Evolutionary conservation across 768 basidiomycete species (phyloP), one percentile per base, ranked within the genome.

Genomic region (Mycena maculata): DNA sequence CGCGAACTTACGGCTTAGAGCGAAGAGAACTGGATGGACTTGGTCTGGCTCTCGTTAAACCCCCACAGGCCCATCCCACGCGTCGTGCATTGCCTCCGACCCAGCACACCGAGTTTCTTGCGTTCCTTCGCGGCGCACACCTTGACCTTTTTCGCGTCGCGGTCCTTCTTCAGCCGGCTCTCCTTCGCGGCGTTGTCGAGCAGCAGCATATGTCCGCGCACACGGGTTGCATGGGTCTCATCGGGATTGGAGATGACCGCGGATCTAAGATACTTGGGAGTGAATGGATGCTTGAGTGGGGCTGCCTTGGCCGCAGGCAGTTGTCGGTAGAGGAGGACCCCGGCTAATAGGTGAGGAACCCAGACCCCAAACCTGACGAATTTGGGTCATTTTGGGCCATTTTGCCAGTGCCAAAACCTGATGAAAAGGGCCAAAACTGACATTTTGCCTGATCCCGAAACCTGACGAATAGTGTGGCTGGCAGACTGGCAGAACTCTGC

Each of bases 101-200:
- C 83, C 23, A 91, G 78, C 0, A 83, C 76, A 2, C 84, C 85
- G 13, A 80, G 71, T 64, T 79, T 84, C 72, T 81, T 83, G 59
- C 80, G 80, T 58, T 84, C 82, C 67, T 83, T 86, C 36, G 82
- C 80, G 28, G 79, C 79, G 67, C 79, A 80, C 42, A 78, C 82
- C 50, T 78, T 80, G 7, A 79, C 81, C 52, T 84, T 82, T 73
- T 88, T 88, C 61, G 80, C 85, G 9, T 82, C 79, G 18, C 78
- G 76, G 66, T 85, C 84, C 71, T 87, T 86, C 77, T 84, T 89
- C 38, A 78, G 70, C 60, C 80, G 84, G 67, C 88, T 89, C 44
- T 88, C 86, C 20, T 82, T 83, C 4, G 81, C 84, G 7, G 92
- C 90, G 68, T 93, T 95, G 60, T 90, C 90, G 10, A 95, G 85